Base-by-base conservation (phyloP, 805 yeast genomes). In the Starmera caribaea region DNA sequence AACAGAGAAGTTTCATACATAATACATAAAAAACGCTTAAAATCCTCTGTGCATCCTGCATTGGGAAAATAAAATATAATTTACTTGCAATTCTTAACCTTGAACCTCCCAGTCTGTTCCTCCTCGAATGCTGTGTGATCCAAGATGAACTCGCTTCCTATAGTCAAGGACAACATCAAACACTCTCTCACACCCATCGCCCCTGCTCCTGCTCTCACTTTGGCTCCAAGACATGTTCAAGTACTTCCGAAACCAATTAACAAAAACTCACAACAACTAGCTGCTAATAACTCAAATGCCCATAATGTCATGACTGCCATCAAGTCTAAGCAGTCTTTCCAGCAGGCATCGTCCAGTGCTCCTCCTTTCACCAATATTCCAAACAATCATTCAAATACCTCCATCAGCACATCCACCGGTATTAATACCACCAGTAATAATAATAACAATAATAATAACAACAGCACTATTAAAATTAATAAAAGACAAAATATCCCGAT, bases 211-310 rank as follows among this genome's bases (percentile, higher is more conserved):
- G 26, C 26, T 21, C 30, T 40, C 6, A 38, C 21, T 21, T 12
- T 49, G 1, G 50, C 53, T 2, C 49, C 51, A 10, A 41, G 43
- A 32, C 51, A 47, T n/a, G 48, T 44, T 11, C 49, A 43, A 33
- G 50, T 48, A 8, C 36, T 46, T 5, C 53, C 54, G 8, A 50
- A 50, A 32, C 50, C 49, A 5, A 34, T 17, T 13, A 34, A 26
- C 26, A 32, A 32, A 16, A 30, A 24, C 6, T 24, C 12, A 13
- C 10, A 16, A 14, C 81, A 16, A 81, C 82, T 55, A 62, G 92
- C 32, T 16, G 92, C 32, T 16, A 30, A 30, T 30, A 9, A 16
- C 32, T 30, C 26, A 21, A 21, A 3, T 21, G 26, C 26, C 26
- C 26, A 21, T 21, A 21, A 21, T 21, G 26, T 21, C 26, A 21